Evolutionary conservation across 495 filamentous ascomycete genomes (phyloP), one percentile per base, ranked within the genome.

Genomic region (Astrothelium macrocarpum): DNA sequence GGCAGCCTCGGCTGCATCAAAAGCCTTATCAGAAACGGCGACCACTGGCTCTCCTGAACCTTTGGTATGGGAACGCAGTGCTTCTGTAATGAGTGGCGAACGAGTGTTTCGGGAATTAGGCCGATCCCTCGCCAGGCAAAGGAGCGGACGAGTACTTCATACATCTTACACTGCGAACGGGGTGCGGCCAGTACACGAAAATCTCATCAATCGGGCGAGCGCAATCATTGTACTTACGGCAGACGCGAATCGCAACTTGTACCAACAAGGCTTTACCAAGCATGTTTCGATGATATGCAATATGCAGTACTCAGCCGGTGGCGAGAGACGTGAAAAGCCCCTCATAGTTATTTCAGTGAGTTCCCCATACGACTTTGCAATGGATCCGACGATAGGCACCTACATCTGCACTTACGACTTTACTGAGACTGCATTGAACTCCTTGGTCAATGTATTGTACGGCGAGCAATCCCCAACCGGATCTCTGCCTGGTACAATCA

Each of bases 371-470:
- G 91, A 96, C 73, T 96, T 96, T 73, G 91, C 90, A n/a, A 91
- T 89, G 85, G 91, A 96, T 65, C 83, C 85, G 60, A 81, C 85
- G 2, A 89, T 96, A 32, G 87, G 87, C 10, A 95, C 91, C 2
- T 96, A 95, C 71, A 80, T 96, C 58, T 96, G 91, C 75, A 96
- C 91, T 0, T 96, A 92, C 70, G 91, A 96, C 76, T 95, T 94
- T 71, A 96, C 91, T 2, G 91, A 96, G 67, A 92, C 89, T 0
- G 90, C 91, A 26, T 82, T 95, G 77, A 83, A 85, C 61, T 88
- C 90, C 1, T 76, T 96, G 10, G 90, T 92, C 32, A 86, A 90
- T 53, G 86, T 88, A 4, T 72, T 96, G 1, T 91, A 89, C 70
- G 91, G 91, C 16, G 89, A 91, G 53, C 77, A 90, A 62, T 77